Conservation (phyloP, 2,329 filamentous ascomycete genomes). For the Aspergillus terreus region DNA sequence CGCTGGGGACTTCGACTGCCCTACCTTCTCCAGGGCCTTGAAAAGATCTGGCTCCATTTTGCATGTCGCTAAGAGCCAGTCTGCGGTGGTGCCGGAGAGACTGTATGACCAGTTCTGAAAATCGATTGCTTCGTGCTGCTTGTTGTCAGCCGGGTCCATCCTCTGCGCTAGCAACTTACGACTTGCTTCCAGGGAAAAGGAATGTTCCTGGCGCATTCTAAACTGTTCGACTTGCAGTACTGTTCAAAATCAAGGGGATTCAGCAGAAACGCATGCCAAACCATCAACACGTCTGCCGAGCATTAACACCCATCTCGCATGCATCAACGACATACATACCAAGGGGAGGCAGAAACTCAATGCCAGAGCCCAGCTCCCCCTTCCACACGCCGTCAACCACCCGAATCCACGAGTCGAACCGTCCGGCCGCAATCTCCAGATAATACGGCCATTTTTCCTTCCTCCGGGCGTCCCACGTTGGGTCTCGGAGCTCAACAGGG, state of each 20-base stretch:
- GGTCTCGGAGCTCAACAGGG: neutral
- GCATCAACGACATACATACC: conserved; percentile 39
- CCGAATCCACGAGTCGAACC: conserved; percentile 11
- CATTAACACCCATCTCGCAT: neutral
- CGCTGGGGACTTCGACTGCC: neutral
- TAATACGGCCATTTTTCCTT: conserved; percentile 11
- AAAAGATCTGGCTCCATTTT: conserved; percentile 6
- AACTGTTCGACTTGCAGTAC: conserved; percentile 58
- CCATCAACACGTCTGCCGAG: conserved; percentile 65
- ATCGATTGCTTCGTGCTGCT: conserved; percentile 13
- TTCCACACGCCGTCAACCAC: neutral
- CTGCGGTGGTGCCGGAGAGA: neutral
- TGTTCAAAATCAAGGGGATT: conserved; percentile 68
- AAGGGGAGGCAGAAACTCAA: conserved; percentile 48
- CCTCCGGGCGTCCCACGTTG: neutral
- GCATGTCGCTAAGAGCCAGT: neutral
- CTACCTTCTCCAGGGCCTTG: neutral
- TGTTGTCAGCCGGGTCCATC: neutral
- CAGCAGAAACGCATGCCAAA: conserved; percentile 73
- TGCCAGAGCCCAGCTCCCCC: neutral
- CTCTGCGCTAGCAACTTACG: conserved; percentile 2
- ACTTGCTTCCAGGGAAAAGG: conserved; percentile 63
- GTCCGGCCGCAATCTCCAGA: conserved; percentile 7
- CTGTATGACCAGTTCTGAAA: conserved; percentile 8
- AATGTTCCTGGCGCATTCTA: conserved; percentile 48